Evolutionary conservation across 2,329 filamentous ascomycete species (phyloP), one percentile per base, ranked within the genome.

Genomic region (Dothistroma septosporum): DNA sequence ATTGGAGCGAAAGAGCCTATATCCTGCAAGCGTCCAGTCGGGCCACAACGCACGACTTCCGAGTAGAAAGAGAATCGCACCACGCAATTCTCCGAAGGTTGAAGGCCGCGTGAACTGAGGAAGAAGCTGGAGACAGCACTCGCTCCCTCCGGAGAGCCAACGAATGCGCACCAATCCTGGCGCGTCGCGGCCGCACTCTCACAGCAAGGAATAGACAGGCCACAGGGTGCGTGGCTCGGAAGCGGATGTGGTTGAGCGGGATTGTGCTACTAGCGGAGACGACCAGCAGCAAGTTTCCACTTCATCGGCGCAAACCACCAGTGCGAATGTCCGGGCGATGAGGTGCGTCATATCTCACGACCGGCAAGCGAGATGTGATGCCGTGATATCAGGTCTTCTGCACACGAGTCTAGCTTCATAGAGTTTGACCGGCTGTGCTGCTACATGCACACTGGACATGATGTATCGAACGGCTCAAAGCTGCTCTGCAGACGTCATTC

Each of bases 161-260:
- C 24, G 21, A 24, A 53, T 53, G 49, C 49, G 49, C 49, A 53
- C 49, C 49, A 53, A 53, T 53, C 31, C 22, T 28, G 35, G 31
- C 31, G 4, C 16, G 12, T 28, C 31, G 24, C 50, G 28, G 47
- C 12, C 19, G 28, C 47, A 28, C 28, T 50, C 47, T 12, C 22
- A 28, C 47, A 31, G 47, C 47, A 28, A n/a, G 12, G 2, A 2
- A 2, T 4, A 7, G 24, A 28, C 24, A 6, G 6, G 24, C 2
- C 24, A 16, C 16, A 19, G n/a, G 16, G 19, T 44, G 41, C 41
- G 19, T n/a, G 41, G 41, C 41, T 44, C 41, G 41, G 41, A 28
- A 28, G 24, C 14, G 41, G 14, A 5, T 6, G 41, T 44, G 41
- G 41, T 44, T 44, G 41, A 44, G 41, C 16, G 14, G 37, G 7